Conservation (phyloP, 139 green algal genomes). For the Axilococcus clingmanii region DNA sequence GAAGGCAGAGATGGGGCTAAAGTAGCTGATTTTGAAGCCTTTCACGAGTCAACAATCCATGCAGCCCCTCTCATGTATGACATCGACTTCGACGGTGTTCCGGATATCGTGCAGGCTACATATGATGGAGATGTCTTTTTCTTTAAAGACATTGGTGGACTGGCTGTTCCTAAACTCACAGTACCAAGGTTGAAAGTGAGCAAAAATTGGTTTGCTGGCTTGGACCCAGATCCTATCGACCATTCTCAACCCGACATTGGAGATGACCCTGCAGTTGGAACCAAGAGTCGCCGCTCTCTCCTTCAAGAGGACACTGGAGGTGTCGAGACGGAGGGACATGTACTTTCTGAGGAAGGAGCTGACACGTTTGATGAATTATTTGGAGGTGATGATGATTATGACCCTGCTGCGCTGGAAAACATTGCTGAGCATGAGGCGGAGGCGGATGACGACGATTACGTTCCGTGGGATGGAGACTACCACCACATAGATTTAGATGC, state of each 20-base stretch:
- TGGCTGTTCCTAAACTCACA: constrained; percentile 30
- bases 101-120: constrained; percentile 77
- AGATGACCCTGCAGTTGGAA: constrained; percentile 8
- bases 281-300: background rate
- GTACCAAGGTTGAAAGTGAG: constrained; percentile 65
- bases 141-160: constrained; percentile 74
- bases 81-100: constrained; percentile 75
- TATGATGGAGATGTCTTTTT: constrained; percentile 90
- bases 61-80: constrained; percentile 85
- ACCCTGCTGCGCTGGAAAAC: background rate
- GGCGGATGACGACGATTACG: constrained; percentile 4
- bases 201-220: constrained; percentile 76
- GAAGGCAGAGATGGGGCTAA: constrained; percentile 71
- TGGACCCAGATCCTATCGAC: constrained; percentile 78
- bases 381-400: constrained; percentile 5
- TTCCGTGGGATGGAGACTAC: constrained; percentile 16
- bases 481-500: constrained; percentile 2
- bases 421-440: background rate
- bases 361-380: constrained; percentile 32
- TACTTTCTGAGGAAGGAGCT: constrained; percentile 3
- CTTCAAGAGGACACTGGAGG: background rate
- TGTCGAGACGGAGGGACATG: background rate
- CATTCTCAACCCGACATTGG: constrained; percentile 72
- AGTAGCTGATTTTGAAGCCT: constrained; percentile 25
- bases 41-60: constrained; percentile 73